Evolutionary conservation across 2,329 filamentous ascomycete species (phyloP).

Genomic region (Colletotrichum tropicale): DNA sequence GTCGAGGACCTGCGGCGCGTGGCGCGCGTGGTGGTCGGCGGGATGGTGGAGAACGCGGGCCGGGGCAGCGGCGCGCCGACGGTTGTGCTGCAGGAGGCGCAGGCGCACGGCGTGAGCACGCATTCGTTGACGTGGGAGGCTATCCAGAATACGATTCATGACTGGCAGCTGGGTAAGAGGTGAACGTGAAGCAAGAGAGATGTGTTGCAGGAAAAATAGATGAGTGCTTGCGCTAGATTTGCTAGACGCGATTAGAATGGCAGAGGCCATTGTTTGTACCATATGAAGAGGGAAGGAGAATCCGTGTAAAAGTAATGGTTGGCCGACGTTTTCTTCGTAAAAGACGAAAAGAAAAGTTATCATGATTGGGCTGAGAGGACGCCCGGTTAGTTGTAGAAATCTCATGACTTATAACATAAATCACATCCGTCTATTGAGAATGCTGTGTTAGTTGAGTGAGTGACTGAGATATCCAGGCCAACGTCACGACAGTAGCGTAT

Average conservation of each 20-base stretch:
- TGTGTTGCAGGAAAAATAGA: not conserved
- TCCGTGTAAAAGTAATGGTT: not conserved
- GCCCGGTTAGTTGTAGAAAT: not conserved
- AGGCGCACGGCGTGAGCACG: constrained; percentile 71
- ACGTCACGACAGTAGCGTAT: not conserved
- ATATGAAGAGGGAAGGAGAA: not conserved
- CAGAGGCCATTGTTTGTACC: not conserved
- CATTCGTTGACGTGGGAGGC: constrained; percentile 82
- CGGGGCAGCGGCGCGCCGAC: constrained; percentile 86
- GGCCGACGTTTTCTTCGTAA: not conserved
- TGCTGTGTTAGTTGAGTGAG: not conserved
- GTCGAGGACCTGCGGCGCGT: constrained; percentile 83
- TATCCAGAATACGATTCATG: constrained; percentile 84
- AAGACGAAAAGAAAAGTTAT: not conserved
- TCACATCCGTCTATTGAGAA: not conserved
- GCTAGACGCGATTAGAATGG: not conserved
- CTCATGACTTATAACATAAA: not conserved
- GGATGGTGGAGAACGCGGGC: constrained; percentile 76
- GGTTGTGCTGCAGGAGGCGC: constrained; percentile 91
- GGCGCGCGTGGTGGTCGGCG: constrained; percentile 78
- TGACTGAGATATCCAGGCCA: not conserved
- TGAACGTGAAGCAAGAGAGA: not conserved
- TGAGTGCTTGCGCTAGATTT: not conserved
- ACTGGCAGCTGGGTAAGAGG: constrained; percentile 78
- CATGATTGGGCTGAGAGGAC: not conserved